These are phyloP conservation scores for Vicia villosa DNA, from an alignment of 306 rosid genomes.

Conservation along the genomic window DNA sequence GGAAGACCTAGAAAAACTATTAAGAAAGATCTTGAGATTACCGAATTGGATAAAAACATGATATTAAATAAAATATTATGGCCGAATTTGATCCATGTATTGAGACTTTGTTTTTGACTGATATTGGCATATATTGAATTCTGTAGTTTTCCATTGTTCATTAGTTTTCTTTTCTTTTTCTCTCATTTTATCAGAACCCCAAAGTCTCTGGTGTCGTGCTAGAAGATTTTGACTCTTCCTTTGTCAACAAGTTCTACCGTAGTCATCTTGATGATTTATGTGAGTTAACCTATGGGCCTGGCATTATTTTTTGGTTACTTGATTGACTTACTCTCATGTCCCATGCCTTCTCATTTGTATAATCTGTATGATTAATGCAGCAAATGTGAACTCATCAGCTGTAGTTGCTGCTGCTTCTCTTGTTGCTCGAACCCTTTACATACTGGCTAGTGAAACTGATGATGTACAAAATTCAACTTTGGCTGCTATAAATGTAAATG, in stretches of 20 bases:
- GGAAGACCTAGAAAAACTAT: too few species aligned
- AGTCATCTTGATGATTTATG: slow-evolving; percentile 87
- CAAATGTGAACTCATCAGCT: slow-evolving; percentile 83
- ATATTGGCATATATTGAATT: slow-evolving; percentile 30
- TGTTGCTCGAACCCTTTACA: slow-evolving; percentile 79
- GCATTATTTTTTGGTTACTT: slow-evolving; percentile 11
- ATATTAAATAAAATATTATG: too few species aligned
- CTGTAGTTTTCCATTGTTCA: background rate
- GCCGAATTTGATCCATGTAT: too few species aligned
- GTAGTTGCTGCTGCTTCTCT: slow-evolving; percentile 86
- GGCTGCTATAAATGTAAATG: slow-evolving; percentile 68
- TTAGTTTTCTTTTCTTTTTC: slow-evolving; percentile 18
- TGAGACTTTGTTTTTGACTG: too few species aligned
- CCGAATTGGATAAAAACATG: too few species aligned
- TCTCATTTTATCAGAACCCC: slow-evolving; percentile 51
- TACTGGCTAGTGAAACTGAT: slow-evolving; percentile 63
- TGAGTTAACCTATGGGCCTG: slow-evolving; percentile 44
- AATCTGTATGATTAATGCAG: slow-evolving; percentile 54
- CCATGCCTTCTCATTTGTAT: slow-evolving; percentile 31
- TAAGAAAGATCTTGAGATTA: too few species aligned
- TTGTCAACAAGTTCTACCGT: slow-evolving; percentile 79
- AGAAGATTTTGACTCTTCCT: slow-evolving; percentile 80
- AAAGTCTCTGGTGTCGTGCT: slow-evolving; percentile 64
- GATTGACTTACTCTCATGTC: slow-evolving; percentile 11
- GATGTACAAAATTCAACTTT: slow-evolving; percentile 55